These are phyloP conservation scores for Zea luxurians DNA, from an alignment of 176 grass and related monocot species.

Conservation along the genomic window DNA sequence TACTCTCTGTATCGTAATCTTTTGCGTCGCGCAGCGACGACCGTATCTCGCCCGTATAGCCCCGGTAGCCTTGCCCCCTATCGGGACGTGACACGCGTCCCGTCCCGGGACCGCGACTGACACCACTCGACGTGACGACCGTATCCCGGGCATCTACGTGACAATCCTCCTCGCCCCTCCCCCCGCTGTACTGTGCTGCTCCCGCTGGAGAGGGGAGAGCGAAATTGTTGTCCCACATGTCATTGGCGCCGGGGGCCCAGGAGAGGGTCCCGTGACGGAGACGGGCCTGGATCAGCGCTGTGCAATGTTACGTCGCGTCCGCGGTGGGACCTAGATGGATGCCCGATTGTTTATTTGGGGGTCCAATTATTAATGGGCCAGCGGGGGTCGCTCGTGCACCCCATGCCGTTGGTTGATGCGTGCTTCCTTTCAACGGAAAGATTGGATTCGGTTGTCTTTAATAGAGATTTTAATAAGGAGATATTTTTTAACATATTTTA, in stretches of 20 bases:
- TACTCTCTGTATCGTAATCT: not conserved
- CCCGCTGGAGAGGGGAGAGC: not conserved
- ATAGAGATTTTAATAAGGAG: too few relatives aligned
- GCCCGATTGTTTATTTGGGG: slow-evolving; percentile 25
- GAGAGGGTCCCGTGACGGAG: not conserved
- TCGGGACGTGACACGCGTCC: slow-evolving; percentile 19
- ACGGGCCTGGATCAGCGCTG: slow-evolving; percentile 38
- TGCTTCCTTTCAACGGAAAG: too few relatives aligned
- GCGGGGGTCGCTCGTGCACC: not conserved
- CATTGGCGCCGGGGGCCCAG: not conserved
- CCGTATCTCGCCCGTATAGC: slow-evolving; percentile 19
- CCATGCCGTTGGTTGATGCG: too few relatives aligned
- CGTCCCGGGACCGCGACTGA: not conserved
- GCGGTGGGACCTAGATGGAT: not conserved
- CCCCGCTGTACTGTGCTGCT: slow-evolving; percentile 4
- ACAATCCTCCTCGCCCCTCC: slow-evolving; percentile 36
- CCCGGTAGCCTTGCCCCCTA: not conserved
- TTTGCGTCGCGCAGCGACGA: not conserved
- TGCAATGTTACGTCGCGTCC: slow-evolving; percentile 44
- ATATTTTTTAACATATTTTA: too few relatives aligned
- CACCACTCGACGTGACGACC: slow-evolving; percentile 27
- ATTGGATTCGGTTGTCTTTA: too few relatives aligned
- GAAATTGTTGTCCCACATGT: not conserved
- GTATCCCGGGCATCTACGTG: slow-evolving; percentile 51
- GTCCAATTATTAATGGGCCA: slow-evolving; percentile 39